Conservation (phyloP, 2,329 filamentous ascomycete genomes). For the Allantophomopsis lycopodina region DNA sequence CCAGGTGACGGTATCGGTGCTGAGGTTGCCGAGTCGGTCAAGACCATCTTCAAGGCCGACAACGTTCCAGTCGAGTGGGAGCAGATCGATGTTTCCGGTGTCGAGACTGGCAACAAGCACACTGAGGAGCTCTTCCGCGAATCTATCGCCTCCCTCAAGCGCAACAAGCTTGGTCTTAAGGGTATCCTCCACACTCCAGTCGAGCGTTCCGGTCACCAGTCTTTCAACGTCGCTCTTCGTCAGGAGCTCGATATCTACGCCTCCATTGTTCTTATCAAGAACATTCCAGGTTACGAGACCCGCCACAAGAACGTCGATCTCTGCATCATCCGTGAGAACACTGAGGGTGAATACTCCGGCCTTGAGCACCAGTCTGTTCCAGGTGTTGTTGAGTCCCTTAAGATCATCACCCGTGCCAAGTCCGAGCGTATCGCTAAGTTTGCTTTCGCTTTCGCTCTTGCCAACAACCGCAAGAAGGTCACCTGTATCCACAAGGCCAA, state of each 20-base stretch:
- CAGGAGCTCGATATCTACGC: slow-evolving; percentile 99
- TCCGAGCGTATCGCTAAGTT: slow-evolving; percentile 99
- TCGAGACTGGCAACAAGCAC: slow-evolving; percentile 70
- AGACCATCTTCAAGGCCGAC: slow-evolving; percentile 99
- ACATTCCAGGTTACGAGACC: slow-evolving; percentile 96
- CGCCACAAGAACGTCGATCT: slow-evolving; percentile 95
- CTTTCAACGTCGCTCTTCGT: slow-evolving; percentile 97
- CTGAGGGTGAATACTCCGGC: slow-evolving; percentile 98
- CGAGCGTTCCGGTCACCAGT: slow-evolving; percentile 92
- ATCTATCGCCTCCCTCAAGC: slow-evolving; percentile 85
- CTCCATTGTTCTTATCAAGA: slow-evolving; percentile 96
- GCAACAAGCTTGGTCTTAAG: slow-evolving; percentile 98
- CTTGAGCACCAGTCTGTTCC: slow-evolving; percentile 96
- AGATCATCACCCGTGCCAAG: slow-evolving; percentile 99
- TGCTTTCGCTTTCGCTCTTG: slow-evolving; percentile 92
- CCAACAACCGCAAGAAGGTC: slow-evolving; percentile 98
- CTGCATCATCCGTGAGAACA: slow-evolving; percentile 99
- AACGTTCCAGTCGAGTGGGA: slow-evolving; percentile 99
- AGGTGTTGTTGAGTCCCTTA: slow-evolving; percentile 96
- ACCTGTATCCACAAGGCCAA: slow-evolving; percentile 99
- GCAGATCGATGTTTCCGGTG: slow-evolving; percentile 88
- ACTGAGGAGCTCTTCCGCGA: slow-evolving; percentile 93
- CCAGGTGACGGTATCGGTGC: slow-evolving; percentile 97
- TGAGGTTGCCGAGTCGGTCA: slow-evolving; percentile 95
- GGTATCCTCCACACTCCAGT: slow-evolving; percentile 97